Conservation (phyloP, 805 yeast species). For the Lachancea fermentati region DNA sequence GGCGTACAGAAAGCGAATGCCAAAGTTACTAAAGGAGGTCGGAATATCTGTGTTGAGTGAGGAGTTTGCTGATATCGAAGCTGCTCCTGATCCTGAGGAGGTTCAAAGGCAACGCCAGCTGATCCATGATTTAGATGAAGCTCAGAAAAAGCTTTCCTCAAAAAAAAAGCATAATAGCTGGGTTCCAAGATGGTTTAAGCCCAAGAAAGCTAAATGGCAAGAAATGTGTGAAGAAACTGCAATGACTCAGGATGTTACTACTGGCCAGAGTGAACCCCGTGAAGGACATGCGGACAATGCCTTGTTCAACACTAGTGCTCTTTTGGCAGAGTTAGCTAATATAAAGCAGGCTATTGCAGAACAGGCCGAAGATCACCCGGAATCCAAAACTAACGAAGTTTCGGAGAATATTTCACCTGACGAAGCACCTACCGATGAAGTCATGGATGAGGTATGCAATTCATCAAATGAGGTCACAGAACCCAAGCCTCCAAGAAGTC, state of each 20-base stretch:
- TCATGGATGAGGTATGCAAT: not conserved
- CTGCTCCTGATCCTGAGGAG: slow-evolving; percentile 80
- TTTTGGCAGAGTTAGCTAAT: slow-evolving; percentile 22
- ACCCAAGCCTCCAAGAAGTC: not conserved
- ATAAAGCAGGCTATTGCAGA: slow-evolving; percentile 25
- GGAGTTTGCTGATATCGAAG: slow-evolving; percentile 92
- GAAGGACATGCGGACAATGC: slow-evolving; percentile 26
- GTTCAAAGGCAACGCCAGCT: slow-evolving; percentile 77
- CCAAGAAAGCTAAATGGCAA: slow-evolving; percentile 56
- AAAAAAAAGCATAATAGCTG: slow-evolving; percentile 36
- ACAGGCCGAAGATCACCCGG: slow-evolving; percentile 11
- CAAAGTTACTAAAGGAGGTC: slow-evolving; percentile 59
- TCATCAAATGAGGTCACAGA: not conserved
- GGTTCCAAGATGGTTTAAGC: slow-evolving; percentile 43
- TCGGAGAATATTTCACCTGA: too few relatives aligned
- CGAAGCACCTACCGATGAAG: not conserved
- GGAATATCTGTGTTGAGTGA: slow-evolving; percentile 84
- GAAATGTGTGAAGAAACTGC: slow-evolving; percentile 49
- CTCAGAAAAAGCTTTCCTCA: slow-evolving; percentile 52
- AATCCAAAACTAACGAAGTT: slow-evolving; percentile 6
- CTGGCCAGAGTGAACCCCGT: slow-evolving; percentile 8
- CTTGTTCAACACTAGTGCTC: slow-evolving; percentile 27
- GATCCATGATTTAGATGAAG: slow-evolving; percentile 80
- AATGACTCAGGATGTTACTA: slow-evolving; percentile 2
- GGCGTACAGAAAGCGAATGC: slow-evolving; percentile 95